phyloP scores from a whole-genome alignment of 495 filamentous ascomycete genomes.

The Penicillium alfredii region DNA sequence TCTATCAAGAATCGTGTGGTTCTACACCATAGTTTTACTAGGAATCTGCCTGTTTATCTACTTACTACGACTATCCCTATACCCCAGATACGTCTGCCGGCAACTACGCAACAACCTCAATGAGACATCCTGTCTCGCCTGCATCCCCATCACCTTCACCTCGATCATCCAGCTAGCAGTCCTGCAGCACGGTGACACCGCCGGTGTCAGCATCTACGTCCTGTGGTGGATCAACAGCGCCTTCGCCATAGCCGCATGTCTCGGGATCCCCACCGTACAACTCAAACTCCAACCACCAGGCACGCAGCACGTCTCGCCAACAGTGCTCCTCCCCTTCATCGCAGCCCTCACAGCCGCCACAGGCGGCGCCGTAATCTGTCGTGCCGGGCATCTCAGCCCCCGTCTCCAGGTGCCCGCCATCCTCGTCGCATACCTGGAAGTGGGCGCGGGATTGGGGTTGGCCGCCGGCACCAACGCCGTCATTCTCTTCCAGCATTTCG shows the following conservation, averaged over 20 bases:
- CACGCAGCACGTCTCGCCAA: slow-evolving; percentile 14
- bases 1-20: slow-evolving; percentile 29
- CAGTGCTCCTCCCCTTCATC: slow-evolving; percentile 24
- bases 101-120: slow-evolving; percentile 16
- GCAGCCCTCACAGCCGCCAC: slow-evolving; percentile 27
- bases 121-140: slow-evolving; percentile 30
- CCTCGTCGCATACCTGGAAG: slow-evolving; percentile 28
- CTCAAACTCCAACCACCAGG: slow-evolving; percentile 26
- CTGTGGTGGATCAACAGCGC: slow-evolving; percentile 28
- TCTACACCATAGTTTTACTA: slow-evolving; percentile 26
- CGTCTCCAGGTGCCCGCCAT: slow-evolving; percentile 29
- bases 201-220: slow-evolving; percentile 20
- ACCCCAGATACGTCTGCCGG: slow-evolving; percentile 20
- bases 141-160: slow-evolving; percentile 26
- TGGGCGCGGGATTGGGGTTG: slow-evolving; percentile 24
- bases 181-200: slow-evolving; percentile 16
- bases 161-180: slow-evolving; percentile 23
- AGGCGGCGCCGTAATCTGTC: slow-evolving; percentile 24
- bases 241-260: slow-evolving; percentile 16
- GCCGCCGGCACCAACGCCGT: slow-evolving; percentile 16
- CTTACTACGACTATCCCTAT: slow-evolving; percentile 19
- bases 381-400: slow-evolving; percentile 10
- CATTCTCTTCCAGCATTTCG: slow-evolving; percentile 24
- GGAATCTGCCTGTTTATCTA: slow-evolving; percentile 18
- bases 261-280: slow-evolving; percentile 22